Evolutionary conservation across 2,329 filamentous ascomycete genomes (phyloP).

Genomic region (Pseudogymnoascus sp.): DNA sequence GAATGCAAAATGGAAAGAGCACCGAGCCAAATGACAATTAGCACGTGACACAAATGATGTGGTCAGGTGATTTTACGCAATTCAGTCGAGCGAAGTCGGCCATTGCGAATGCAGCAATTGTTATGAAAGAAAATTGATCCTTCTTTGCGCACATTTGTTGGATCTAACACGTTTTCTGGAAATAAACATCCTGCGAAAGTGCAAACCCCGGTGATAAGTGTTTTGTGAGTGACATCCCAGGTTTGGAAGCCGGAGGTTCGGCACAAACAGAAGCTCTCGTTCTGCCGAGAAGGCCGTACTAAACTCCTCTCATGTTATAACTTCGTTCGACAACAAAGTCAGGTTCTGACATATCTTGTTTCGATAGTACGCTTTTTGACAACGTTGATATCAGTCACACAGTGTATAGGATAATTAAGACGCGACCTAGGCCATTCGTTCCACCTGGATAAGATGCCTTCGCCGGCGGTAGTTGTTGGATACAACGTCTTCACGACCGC

Average conservation of each 20-base stretch:
- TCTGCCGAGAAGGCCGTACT: neutral
- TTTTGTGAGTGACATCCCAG: neutral
- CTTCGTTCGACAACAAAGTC: neutral
- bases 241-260: neutral
- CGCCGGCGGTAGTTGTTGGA: neutral
- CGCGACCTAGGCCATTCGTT: neutral
- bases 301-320: neutral
- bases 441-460: neutral
- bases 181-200: neutral
- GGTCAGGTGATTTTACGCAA: constrained; percentile 1
- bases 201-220: neutral
- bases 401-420: neutral
- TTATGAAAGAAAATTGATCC: neutral
- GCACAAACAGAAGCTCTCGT: neutral
- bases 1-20: neutral
- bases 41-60: neutral
- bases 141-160: neutral
- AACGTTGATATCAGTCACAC: too few relatives aligned
- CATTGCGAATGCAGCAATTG: neutral
- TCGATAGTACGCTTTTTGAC: neutral
- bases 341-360: neutral
- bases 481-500: neutral
- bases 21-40: neutral
- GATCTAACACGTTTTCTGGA: neutral
- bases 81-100: neutral